These are phyloP conservation scores for Saccharum hybrid DNA, from an alignment of 202 grass and related monocot species.

Conservation along the genomic window DNA sequence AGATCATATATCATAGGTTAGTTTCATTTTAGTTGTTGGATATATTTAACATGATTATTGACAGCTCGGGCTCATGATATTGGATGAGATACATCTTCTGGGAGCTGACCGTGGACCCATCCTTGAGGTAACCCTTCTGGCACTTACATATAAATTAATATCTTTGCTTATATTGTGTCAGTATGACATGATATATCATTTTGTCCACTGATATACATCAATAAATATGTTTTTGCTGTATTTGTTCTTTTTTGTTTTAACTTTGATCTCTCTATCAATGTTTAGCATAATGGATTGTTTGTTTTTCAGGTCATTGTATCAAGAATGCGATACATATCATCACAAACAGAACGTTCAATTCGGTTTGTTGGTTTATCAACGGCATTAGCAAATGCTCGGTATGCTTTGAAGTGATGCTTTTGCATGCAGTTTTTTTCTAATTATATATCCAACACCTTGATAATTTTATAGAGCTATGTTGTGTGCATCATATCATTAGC, in stretches of 20 bases:
- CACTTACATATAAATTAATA: neutral
- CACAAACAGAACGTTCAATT: slow-evolving; percentile 86
- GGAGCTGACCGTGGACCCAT: slow-evolving; percentile 96
- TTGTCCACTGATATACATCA: slow-evolving; percentile 10
- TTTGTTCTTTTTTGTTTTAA: slow-evolving; percentile 24
- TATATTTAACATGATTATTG: slow-evolving; percentile 39
- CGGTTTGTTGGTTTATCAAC: slow-evolving; percentile 97
- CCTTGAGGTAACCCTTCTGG: slow-evolving; percentile 75
- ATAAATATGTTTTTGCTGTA: slow-evolving; percentile 3
- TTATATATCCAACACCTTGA: neutral
- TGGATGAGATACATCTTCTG: slow-evolving; percentile 98
- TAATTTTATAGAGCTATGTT: neutral
- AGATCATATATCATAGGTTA: slow-evolving; percentile 16
- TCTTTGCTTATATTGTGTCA: slow-evolving; percentile 16
- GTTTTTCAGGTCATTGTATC: slow-evolving; percentile 92
- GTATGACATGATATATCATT: neutral
- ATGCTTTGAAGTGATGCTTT: slow-evolving; percentile 42
- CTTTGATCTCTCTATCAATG: slow-evolving; percentile 30
- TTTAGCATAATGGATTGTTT: slow-evolving; percentile 41
- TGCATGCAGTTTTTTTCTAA: neutral
- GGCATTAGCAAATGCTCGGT: slow-evolving; percentile 95
- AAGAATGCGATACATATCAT: slow-evolving; percentile 99
- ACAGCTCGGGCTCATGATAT: slow-evolving; percentile 95
- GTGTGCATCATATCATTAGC: neutral
- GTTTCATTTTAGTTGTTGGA: slow-evolving; percentile 20